phyloP scores from a whole-genome alignment of 75 land plant genomes.

The Azolla pinnata region DNA sequence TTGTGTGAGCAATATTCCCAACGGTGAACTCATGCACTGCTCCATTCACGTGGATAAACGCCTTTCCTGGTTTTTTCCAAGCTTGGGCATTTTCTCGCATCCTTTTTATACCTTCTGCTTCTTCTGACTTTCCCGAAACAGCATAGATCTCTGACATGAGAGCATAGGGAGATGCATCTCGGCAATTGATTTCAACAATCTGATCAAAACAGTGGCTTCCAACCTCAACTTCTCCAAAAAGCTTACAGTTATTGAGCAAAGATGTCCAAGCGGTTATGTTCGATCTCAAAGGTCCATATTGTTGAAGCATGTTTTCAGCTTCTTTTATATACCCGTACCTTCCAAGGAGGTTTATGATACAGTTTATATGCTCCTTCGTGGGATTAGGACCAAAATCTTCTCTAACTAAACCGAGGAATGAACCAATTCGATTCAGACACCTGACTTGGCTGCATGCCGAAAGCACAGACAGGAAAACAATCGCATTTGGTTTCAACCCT shows the following conservation, averaged over 20 bases:
- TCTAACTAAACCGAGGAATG: not conserved
- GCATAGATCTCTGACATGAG: slow-evolving; percentile 2
- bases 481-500: not conserved
- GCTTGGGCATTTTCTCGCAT: not conserved
- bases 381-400: not conserved
- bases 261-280: not conserved
- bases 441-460: not conserved
- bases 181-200: not conserved
- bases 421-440: not conserved
- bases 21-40: not conserved
- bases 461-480: not conserved
- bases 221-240: not conserved
- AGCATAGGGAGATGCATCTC: not conserved
- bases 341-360: not conserved
- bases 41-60: not conserved
- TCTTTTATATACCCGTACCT: not conserved
- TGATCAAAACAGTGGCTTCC: not conserved
- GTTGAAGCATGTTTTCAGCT: not conserved
- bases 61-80: not conserved
- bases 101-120: not conserved
- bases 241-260: not conserved
- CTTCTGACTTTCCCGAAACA: not conserved
- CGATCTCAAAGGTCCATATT: not conserved
- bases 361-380: not conserved
- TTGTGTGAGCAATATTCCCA: not conserved